phyloP scores from a whole-genome alignment of 495 filamentous ascomycete species.

The Tuber borchii region DNA sequence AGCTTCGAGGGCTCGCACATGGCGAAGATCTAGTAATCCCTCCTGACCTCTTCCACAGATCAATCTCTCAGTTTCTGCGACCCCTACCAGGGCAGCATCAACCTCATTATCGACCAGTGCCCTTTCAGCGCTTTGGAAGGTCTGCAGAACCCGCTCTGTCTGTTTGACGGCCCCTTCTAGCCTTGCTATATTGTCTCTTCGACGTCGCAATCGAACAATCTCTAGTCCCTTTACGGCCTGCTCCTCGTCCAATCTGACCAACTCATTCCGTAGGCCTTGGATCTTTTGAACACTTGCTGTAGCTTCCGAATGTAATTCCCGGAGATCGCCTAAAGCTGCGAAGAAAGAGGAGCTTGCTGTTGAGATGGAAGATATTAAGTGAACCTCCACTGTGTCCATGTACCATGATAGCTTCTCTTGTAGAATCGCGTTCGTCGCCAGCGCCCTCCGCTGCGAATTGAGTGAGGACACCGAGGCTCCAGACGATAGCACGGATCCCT shows the following conservation, averaged over 20 bases:
- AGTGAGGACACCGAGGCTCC: conserved; percentile 16
- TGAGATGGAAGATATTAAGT: conserved; percentile 92
- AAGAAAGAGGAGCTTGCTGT: conserved; percentile 95
- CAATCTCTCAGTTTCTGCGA: conserved; percentile 69
- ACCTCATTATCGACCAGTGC: conserved; percentile 74
- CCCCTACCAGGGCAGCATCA: conserved; percentile 66
- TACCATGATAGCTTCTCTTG: conserved; percentile 99
- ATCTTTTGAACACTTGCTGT: conserved; percentile 86
- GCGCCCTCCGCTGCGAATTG: conserved; percentile 62
- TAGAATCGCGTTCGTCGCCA: conserved; percentile 96
- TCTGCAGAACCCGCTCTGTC: conserved; percentile 68
- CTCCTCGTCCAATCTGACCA: conserved; percentile 72
- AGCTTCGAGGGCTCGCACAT: conserved; percentile 71
- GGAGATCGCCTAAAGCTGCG: conserved; percentile 81
- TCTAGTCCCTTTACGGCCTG: conserved; percentile 83
- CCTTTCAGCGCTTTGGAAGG: conserved; percentile 67
- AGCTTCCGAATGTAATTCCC: conserved; percentile 85
- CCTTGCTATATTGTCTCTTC: conserved; percentile 76
- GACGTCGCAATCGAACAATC: conserved; percentile 71
- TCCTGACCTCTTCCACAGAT: conserved; percentile 60
- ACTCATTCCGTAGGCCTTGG: conserved; percentile 67
- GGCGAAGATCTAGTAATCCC: conserved; percentile 60
- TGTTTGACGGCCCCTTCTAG: conserved; percentile 77
- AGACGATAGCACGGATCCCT: conserved; percentile 30
- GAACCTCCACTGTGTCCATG: conserved; percentile 98